Evolutionary conservation across 176 grass and related monocot species (phyloP), one percentile per base, ranked within the genome.

Genomic region (Oryza punctata): DNA sequence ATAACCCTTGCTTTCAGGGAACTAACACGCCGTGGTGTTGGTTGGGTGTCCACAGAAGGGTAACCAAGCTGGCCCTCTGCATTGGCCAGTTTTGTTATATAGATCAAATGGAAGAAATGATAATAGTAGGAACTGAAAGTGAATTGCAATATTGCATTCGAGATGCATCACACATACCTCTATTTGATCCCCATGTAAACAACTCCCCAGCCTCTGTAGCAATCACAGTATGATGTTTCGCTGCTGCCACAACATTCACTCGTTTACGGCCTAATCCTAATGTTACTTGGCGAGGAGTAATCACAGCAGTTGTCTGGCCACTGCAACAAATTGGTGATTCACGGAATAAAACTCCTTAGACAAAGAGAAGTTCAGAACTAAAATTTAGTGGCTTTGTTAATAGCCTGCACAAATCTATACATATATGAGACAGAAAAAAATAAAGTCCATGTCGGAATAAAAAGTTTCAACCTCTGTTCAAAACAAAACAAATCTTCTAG

Each of bases 101-200:
- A 81, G 67, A 25, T 43, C 72, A n/a, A 65, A 73, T 78, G 26
- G 15, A 71, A 2, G 76, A 68, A 59, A 87, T 59, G 47, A 70
- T 44, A 90, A 72, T 21, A 84, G 27, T 1, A 67, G 74, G 24
- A 37, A 38, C 1, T 46, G 82, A 83, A 86, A 60, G 13, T 41
- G n/a, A 41, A 70, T 76, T 70, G 26, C 28, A 78, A 66, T 77
- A 75, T 76, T 70, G 26, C 28, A 78, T 71, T 77, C 41, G 50
- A 88, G 47, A 73, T 89, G 72, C 26, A 85, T 78, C 9, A 76
- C 65, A 83, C 28, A 46, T 84, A 99, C 97, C 97, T 99, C 97
- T 96, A 82, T 99, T 99, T 77, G 97, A 99, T 87, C 97, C 97
- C 97, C 97, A 99, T 60, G 97, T 92, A 87, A 96, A 99, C 87